Percentiles rank a stretch among this genome's conserved stretches.
phyloP scores from a whole-genome alignment of 768 basidiomycete genomes.

The Tephrocybe sp. region DNA sequence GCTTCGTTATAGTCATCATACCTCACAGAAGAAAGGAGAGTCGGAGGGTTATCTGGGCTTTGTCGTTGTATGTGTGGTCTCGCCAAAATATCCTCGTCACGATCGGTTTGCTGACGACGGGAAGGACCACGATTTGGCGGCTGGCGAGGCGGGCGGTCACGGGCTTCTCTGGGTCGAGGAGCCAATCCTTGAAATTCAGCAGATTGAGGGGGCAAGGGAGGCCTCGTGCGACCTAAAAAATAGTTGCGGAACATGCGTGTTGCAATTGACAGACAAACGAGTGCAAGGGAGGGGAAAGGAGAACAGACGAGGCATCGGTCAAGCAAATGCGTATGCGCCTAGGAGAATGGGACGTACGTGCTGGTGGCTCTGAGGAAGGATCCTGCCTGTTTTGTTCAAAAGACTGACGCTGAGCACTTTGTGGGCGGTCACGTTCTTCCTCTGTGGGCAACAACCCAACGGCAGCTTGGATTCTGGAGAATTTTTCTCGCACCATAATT shows the following conservation, averaged over 20 bases:
- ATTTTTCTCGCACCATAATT: constrained; percentile 8
- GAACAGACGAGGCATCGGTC: constrained; percentile 17
- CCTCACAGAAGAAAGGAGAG: constrained; percentile 13
- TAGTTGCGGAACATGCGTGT: background rate
- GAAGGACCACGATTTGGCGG: constrained; percentile 5
- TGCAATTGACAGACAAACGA: constrained; percentile 4
- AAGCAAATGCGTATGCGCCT: constrained; percentile 18
- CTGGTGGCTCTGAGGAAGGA: constrained; percentile 16
- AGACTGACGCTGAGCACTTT: constrained; percentile 11
- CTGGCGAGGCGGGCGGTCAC: background rate
- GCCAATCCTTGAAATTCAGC: constrained; percentile 31
- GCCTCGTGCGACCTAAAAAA: constrained; percentile 35
- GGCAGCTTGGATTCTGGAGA: constrained; percentile 8
- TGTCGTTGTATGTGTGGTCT: constrained; percentile 7
- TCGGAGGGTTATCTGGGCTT: constrained; percentile 3
- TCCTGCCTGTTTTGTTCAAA: constrained; percentile 7
- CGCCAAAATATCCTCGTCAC: background rate
- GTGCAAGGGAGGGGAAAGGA: constrained; percentile 9
- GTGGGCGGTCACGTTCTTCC: constrained; percentile 15
- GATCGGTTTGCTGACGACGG: background rate
- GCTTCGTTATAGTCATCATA: constrained; percentile 4
- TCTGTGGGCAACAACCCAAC: background rate
- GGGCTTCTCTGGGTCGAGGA: constrained; percentile 8
- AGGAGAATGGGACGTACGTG: constrained; percentile 30
- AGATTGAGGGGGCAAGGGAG: constrained; percentile 43